phyloP scores from a whole-genome alignment of 2,329 filamentous ascomycete species.

The Beauveria scarabaeidicola region DNA sequence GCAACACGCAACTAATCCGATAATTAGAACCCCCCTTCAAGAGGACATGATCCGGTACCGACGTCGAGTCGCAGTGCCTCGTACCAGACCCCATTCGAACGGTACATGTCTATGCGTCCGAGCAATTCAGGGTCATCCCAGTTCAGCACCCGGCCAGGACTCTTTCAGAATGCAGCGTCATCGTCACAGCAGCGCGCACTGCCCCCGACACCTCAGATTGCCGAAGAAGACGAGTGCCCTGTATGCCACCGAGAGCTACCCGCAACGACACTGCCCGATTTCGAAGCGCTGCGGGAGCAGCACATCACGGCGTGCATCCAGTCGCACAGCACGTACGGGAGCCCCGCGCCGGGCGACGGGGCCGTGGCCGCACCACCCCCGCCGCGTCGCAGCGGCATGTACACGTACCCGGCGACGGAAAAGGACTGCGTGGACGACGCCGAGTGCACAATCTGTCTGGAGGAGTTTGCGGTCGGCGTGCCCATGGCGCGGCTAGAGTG shows the following conservation, averaged over 20 bases:
- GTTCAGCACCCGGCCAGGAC: constrained; percentile 24
- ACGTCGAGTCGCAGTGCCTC: constrained; percentile 20
- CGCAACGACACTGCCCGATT: constrained; percentile 43
- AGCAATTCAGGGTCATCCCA: constrained; percentile 24
- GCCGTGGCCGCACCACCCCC: constrained; percentile 20
- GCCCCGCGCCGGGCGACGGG: constrained; percentile 21
- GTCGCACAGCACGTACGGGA: constrained; percentile 42
- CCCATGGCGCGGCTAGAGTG: constrained; percentile 60
- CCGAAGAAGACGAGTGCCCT: constrained; percentile 72
- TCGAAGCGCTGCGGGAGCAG: constrained; percentile 44
- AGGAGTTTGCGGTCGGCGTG: constrained; percentile 55
- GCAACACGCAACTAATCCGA: neutral
- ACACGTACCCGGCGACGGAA: constrained; percentile 55
- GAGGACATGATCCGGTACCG: constrained; percentile 1
- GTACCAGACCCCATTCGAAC: constrained; percentile 29
- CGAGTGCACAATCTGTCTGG: constrained; percentile 60
- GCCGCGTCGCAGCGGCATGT: constrained; percentile 49
- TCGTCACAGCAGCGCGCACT: constrained; percentile 31
- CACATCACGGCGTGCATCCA: constrained; percentile 53
- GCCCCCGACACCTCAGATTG: constrained; percentile 41
- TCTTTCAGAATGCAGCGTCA: constrained; percentile 23
- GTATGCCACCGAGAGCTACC: constrained; percentile 67
- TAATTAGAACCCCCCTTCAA: neutral
- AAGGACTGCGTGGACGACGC: constrained; percentile 61
- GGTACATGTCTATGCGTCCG: constrained; percentile 29